Evolutionary conservation across 2,329 filamentous ascomycete species (phyloP), one percentile per base, ranked within the genome.

Genomic region (Aspergillus sojae): DNA sequence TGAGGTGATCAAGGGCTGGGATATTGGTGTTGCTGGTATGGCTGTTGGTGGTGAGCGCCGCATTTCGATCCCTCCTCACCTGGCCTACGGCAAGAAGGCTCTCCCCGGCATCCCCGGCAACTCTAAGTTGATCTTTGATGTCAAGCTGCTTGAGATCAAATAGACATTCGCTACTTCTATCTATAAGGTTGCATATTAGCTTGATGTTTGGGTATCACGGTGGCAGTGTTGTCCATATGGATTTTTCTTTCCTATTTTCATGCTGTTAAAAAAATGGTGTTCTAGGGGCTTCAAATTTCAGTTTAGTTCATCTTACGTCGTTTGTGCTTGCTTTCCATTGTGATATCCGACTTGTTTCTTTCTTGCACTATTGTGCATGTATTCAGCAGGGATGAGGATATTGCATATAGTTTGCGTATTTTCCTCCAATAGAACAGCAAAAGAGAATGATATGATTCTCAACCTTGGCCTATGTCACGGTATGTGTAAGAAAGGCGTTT

Each of bases 1-100:
- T 66, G 92, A 98, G 80, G 96, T 99, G 74, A 99, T 99, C 85
- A 95, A 96, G 87, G 95, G 95, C 71, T 98, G 95, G 96, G 96
- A 99, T 79, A 88, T 98, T 69, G 95, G 95, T 81, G 84, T 99
- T 71, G 85, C 87, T 71, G 96, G 96, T 81, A 97, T 99, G 93
- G 85, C 89, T 71, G 90, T 94, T 71, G 95, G 95, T 75, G 93
- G 93, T 74, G 96, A 99, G 86, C 92, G 95, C 74, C 90, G 95
- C 71, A 86, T 99, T 74, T 94, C 89, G 67, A 93, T 99, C 74
- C 96, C 96, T 55, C 85, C 95, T 55, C 83, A 90, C 73, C 88
- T 94, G 63, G 96, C 91, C 73, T 99, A 99, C 80, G 95, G 96
- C 80, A 93, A 88, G 82, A 91, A 92, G 83, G 84, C 86, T 66